A percentile compares a stretch with the other conserved stretches of the same genome.
These are phyloP conservation scores for Trametes elegans DNA, from an alignment of 768 basidiomycete species.

Conservation along the genomic window DNA sequence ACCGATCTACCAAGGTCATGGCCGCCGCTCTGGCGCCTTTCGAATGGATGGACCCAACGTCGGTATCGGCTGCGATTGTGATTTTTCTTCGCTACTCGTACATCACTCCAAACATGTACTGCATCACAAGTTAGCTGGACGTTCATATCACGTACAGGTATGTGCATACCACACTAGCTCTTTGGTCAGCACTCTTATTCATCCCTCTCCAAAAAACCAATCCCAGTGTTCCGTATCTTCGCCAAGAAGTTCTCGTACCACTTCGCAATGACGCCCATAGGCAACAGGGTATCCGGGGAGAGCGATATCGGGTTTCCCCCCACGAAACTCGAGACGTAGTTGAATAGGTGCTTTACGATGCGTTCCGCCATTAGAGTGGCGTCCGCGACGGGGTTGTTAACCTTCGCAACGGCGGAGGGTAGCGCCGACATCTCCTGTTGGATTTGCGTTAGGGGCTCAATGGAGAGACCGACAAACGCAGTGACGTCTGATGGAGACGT, in stretches of 20 bases:
- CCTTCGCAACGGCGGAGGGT: constrained; percentile 31
- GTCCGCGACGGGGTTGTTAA: constrained; percentile 32
- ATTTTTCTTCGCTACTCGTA: too few species aligned
- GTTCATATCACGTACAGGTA: too few species aligned
- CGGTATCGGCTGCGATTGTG: too few species aligned
- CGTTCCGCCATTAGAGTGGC: constrained; percentile 61
- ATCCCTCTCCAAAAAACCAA: constrained; percentile 18
- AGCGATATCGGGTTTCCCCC: constrained; percentile 12
- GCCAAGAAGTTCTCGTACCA: constrained; percentile 23
- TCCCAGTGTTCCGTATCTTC: constrained; percentile 21
- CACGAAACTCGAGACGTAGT: constrained; percentile 24
- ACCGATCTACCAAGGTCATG: too few species aligned
- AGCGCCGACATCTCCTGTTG: constrained; percentile 53
- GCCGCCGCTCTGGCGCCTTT: too few species aligned
- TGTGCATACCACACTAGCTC: too few species aligned
- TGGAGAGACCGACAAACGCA: constrained; percentile 74
- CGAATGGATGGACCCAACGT: too few species aligned
- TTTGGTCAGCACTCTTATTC: constrained; percentile 1
- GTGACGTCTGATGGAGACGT: constrained; percentile 45
- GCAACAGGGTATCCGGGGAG: constrained; percentile 17
- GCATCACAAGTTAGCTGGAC: too few species aligned
- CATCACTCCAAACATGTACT: too few species aligned
- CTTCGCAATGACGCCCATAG: constrained; percentile 21
- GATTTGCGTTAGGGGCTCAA: constrained; percentile 71
- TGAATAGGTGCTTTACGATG: constrained; percentile 56